Evolutionary conservation across 306 rosid species (phyloP).

Genomic region (Crotalaria pallida): DNA sequence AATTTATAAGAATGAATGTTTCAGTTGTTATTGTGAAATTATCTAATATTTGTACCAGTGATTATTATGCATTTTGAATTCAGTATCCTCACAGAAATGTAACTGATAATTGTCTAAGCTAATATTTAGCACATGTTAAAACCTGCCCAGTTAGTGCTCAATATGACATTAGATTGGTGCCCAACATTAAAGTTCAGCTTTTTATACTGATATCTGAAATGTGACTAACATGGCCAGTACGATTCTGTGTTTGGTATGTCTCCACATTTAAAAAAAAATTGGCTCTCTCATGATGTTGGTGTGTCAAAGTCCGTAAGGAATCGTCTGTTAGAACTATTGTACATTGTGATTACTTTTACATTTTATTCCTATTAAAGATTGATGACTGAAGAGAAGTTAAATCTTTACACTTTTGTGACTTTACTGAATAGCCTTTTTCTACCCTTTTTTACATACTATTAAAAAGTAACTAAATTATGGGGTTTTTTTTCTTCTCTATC

Average conservation of each 20-base stretch:
- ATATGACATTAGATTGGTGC: background rate
- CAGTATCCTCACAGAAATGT: background rate
- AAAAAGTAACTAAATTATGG: background rate
- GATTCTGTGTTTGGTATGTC: background rate
- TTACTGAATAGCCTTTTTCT: background rate
- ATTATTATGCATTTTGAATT: background rate
- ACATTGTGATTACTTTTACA: background rate
- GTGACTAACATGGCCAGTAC: background rate
- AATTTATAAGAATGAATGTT: background rate
- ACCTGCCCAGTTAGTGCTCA: background rate
- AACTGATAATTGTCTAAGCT: background rate
- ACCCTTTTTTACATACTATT: conserved; percentile 11
- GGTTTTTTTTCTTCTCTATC: background rate
- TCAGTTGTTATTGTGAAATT: background rate
- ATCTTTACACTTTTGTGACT: background rate
- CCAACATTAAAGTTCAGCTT: background rate
- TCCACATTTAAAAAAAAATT: background rate
- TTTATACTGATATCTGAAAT: background rate
- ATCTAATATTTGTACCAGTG: background rate
- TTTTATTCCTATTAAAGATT: background rate
- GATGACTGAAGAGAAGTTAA: background rate
- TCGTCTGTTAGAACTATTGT: background rate
- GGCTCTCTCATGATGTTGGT: background rate
- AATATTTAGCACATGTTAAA: background rate
- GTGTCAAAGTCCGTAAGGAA: background rate